phyloP scores from a whole-genome alignment of 768 basidiomycete genomes.

The Auricularia heimuer region DNA sequence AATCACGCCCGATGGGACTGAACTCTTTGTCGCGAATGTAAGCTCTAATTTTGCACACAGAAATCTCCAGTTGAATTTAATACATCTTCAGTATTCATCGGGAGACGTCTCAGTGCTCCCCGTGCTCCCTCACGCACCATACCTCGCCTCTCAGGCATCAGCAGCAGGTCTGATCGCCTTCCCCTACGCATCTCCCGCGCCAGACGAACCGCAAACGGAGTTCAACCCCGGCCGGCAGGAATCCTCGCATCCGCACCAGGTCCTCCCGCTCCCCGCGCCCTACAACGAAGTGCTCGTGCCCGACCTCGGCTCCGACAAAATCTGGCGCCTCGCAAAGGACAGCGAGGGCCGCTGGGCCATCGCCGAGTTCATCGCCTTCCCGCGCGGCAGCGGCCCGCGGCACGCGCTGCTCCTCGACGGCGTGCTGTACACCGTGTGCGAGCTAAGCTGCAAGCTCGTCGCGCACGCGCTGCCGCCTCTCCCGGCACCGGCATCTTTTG shows the following conservation, averaged over 20 bases:
- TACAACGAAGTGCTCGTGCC: constrained; percentile 56
- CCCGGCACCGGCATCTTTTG: constrained; percentile 28
- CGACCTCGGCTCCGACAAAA: constrained; percentile 65
- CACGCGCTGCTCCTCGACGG: constrained; percentile 57
- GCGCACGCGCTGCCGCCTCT: constrained; percentile 43
- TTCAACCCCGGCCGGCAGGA: constrained; percentile 66
- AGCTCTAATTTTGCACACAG: constrained; percentile 15
- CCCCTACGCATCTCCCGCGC: constrained; percentile 9
- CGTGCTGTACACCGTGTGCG: constrained; percentile 55
- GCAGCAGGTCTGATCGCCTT: constrained; percentile 2
- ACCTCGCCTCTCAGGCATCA: constrained; percentile 20
- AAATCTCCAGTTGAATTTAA: constrained; percentile 10
- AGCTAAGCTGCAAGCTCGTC: constrained; percentile 47
- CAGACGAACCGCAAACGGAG: constrained; percentile 31
- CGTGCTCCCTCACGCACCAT: constrained; percentile 38
- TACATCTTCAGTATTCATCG: constrained; percentile 48
- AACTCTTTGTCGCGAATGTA: constrained; percentile 65
- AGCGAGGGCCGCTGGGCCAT: constrained; percentile 33
- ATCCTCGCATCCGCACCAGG: constrained; percentile 70
- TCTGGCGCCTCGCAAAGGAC: constrained; percentile 43
- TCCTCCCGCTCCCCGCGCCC: constrained; percentile 31
- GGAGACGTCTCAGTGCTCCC: constrained; percentile 51
- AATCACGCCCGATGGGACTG: constrained; percentile 35
- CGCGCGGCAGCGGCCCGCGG: constrained; percentile 56
- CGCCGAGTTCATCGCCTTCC: constrained; percentile 37